Conservation (phyloP, 441 rosid species). For the Populus hybrid region DNA sequence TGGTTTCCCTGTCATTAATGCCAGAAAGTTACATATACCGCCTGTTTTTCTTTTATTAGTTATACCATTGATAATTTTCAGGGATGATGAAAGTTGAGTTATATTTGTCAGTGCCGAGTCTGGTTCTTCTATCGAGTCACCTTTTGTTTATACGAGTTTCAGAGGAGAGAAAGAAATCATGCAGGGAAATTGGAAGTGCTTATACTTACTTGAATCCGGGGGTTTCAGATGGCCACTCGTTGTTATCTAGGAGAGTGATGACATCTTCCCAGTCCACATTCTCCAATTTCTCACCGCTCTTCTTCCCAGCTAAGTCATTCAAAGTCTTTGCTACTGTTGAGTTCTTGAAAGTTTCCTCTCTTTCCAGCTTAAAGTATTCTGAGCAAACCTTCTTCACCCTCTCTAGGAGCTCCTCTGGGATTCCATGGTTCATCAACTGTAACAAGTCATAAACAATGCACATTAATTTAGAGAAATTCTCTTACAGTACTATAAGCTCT, state of each 20-base stretch:
- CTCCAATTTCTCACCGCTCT: constrained; percentile 50
- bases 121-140: not conserved
- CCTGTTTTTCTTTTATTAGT: not conserved
- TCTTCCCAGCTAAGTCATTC: constrained; percentile 39
- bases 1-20: constrained; percentile 50
- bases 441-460: not conserved
- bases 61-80: not conserved
- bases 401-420: constrained; percentile 59
- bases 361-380: constrained; percentile 57
- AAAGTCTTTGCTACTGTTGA: constrained; percentile 47
- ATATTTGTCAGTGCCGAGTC: not conserved
- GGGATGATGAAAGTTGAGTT: not conserved
- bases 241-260: constrained; percentile 50
- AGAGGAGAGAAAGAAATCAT: not conserved
- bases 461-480: not conserved
- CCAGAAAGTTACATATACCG: constrained; percentile 10
- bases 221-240: constrained; percentile 65
- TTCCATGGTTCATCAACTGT: constrained; percentile 82
- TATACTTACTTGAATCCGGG: constrained; percentile 65
- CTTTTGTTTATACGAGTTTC: not conserved
- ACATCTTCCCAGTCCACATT: constrained; percentile 83
- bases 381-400: constrained; percentile 67
- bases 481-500: not conserved
- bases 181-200: not conserved
- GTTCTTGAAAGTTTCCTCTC: constrained; percentile 60